Percentiles rank a stretch among this genome's conserved stretches.
phyloP scores from a whole-genome alignment of 805 yeast species.

The Lachancea sp. region DNA sequence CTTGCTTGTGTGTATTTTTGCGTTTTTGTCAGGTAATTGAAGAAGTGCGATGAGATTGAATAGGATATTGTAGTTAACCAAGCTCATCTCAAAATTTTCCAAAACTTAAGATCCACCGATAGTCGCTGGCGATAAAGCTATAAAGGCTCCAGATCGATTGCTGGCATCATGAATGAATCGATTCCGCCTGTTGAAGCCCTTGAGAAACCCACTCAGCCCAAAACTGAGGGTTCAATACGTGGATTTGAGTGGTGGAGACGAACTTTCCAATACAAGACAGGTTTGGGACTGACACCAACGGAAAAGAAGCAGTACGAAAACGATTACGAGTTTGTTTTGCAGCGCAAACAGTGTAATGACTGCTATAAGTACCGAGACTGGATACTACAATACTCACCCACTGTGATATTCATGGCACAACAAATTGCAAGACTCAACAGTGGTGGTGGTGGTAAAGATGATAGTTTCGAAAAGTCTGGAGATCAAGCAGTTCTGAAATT shows the following conservation, averaged over 20 bases:
- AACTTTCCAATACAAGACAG: slow-evolving; percentile 62
- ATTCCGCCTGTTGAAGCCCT: slow-evolving; percentile 17
- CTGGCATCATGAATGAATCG: slow-evolving; percentile 3
- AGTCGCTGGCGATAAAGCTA: background rate
- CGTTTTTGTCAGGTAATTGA: background rate
- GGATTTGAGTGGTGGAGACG: slow-evolving; percentile 83
- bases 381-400: slow-evolving; percentile 75
- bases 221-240: slow-evolving; percentile 13
- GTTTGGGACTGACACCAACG: slow-evolving; percentile 51
- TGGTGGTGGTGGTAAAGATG: no score
- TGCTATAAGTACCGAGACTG: slow-evolving; percentile 78
- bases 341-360: slow-evolving; percentile 49
- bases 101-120: background rate
- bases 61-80: background rate
- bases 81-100: background rate
- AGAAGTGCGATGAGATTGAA: background rate
- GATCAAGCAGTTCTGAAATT: slow-evolving; percentile 16
- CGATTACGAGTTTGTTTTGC: slow-evolving; percentile 41
- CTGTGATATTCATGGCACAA: slow-evolving; percentile 79
- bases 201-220: slow-evolving; percentile 17
- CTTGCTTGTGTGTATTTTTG: background rate
- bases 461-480: background rate
- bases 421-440: slow-evolving; percentile 58
- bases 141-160: background rate
- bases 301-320: slow-evolving; percentile 51